A percentile compares a stretch with the other conserved stretches of the same genome.
These are phyloP conservation scores for Globisporangium megalacanthum DNA, from an alignment of 352 stramenopile genomes.

Conservation along the genomic window DNA sequence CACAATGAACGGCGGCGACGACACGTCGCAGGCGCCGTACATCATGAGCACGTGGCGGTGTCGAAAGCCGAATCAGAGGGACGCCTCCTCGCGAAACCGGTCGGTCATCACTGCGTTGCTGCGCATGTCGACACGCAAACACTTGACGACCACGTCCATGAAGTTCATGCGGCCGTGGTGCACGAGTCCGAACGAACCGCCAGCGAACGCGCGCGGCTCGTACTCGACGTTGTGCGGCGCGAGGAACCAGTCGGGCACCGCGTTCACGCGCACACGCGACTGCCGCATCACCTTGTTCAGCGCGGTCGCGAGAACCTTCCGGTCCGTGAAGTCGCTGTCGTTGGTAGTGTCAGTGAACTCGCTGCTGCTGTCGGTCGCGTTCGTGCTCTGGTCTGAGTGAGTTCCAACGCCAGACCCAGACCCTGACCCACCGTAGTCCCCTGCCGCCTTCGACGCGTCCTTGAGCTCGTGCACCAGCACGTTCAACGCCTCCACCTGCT, in stretches of 20 bases:
- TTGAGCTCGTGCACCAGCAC: constrained; percentile 3
- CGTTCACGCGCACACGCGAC: background rate
- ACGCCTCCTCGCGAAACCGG: constrained; percentile 2
- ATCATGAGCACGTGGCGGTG: constrained; percentile 14
- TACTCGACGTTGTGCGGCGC: background rate
- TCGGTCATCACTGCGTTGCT: background rate
- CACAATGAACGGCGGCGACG: constrained; percentile 5
- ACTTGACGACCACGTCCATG: constrained; percentile 7
- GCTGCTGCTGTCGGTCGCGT: too few species aligned
- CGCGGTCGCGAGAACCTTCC: background rate
- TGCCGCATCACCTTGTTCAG: constrained; percentile 4
- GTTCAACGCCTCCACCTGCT: constrained; percentile 1
- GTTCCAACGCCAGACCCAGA: too few species aligned
- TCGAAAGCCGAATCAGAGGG: constrained; percentile 8
- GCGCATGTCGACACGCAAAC: background rate
- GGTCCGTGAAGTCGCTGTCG: background rate
- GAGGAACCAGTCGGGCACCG: background rate
- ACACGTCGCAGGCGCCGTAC: constrained; percentile 14
- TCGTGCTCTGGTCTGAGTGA: too few species aligned
- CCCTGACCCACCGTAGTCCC: too few species aligned
- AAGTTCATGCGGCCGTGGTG: background rate
- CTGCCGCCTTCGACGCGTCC: too few species aligned
- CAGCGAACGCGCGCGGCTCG: background rate
- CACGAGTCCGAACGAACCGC: constrained; percentile 3
- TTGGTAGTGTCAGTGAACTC: too few species aligned